Evolutionary conservation across 2,329 filamentous ascomycete species (phyloP), one percentile per base, ranked within the genome.

Genomic region (Chalaropsis thielavioides): DNA sequence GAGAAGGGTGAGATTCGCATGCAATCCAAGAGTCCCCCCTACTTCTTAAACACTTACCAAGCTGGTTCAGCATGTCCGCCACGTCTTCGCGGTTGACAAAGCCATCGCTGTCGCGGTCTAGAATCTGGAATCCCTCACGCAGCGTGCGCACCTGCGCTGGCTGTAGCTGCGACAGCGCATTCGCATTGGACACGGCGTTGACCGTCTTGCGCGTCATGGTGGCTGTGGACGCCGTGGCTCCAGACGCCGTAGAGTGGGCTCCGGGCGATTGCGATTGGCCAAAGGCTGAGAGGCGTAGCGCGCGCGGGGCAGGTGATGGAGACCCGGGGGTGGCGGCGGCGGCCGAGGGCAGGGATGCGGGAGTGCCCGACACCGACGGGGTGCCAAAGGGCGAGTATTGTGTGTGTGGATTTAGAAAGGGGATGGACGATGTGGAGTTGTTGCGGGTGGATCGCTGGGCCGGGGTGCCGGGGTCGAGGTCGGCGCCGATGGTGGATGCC

Each of bases 101-200:
- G 19, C 92, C 92, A 71, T 94, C 90, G 71, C 90, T 92, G 74
- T 94, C 87, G 67, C 90, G 83, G 74, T 97, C 94, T 59, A 99
- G 80, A 67, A 96, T 91, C 74, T 95, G 90, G 74, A 97, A 99
- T 0, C 88, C 90, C 73, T 97, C 92, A 67, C 94, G 84, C 75
- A 99, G 83, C 70, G 90, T 89, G 71, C 92, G 85, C 43, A 96
- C 84, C 70, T 96, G 90, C 2, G 89, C 80, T 1, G 90, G 85
- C 44, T 92, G 88, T 51, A 97, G 76, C 71, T 89, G 87, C 2
- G 86, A 85, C 56, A 91, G 77, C 15, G 84, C 79, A 70, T 80
- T 84, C 41, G 79, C 77, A 64, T 77, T 74, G 3, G 73, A 68
- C 8, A 66, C 63, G 11, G 67, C 60, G 41, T 43, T 64, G 19